Base-by-base conservation (phyloP, 345 rosid species). In the Erodium maritimum region DNA sequence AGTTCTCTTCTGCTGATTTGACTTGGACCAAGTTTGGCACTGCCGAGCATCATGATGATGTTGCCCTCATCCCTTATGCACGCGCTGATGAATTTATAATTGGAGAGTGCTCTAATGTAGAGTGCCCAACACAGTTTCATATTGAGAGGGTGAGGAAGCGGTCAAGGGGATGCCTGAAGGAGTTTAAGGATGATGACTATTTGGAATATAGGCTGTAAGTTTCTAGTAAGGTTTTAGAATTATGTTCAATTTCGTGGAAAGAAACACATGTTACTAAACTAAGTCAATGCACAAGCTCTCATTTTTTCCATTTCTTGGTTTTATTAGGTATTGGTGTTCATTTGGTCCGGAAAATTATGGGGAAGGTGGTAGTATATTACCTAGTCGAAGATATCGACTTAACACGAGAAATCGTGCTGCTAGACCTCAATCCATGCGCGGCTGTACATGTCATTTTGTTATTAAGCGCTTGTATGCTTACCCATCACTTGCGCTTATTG, bases 341-440 rank as follows among this genome's bases (percentile, higher is more conserved):
- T 87, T 89, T 63, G 99, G 99, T 58, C 95, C 96, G 63, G 95
- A 93, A 82, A 89, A 89, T 80, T 89, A 93, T 62, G 96, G 96
- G 18, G 94, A 89, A 82, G 96, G 95, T 62, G 96, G 99, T 61
- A 75, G 73, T 50, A 72, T 83, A 50, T 77, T 93, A 42, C 99
- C 99, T 23, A 89, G 96, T 73, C 74, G 95, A 71, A 93, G 77
- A 55, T 87, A 87, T 65, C 80, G 88, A 60, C 86, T 87, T 52
- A 90, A 93, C 65, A 89, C 96, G 21, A 60, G 90, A 65, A 93
- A 87, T 60, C 77, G 82, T 59, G 91, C 95, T 45, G 91, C 99
- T 23, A 78, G 96, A 58, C 97, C 99, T 72, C 95, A 93, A 57
- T 89, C 97, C n/a, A 93, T 93, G 96, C 82, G 95, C 23, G 97